Evolutionary conservation across 2,329 filamentous ascomycete species (phyloP), one percentile per base, ranked within the genome.

Genomic region (Mycocentrospora acerina): DNA sequence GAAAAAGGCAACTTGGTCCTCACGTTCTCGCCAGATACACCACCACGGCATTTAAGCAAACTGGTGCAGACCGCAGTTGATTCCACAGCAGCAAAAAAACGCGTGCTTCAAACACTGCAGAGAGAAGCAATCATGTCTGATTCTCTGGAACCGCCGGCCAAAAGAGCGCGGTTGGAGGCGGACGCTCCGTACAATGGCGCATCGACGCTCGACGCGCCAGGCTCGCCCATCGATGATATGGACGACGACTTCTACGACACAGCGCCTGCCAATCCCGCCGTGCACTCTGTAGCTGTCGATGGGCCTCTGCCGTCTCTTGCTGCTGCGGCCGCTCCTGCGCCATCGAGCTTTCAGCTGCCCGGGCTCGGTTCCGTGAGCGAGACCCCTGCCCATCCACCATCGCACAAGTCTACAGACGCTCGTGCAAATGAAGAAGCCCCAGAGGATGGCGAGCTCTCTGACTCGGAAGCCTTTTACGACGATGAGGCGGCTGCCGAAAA

Each of bases 241-340:
- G 64, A 66, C 53, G 63, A 67, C 57, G 64, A 68, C 37, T 65
- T 67, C 41, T 67, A 67, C 58, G 63, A 62, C 37, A 59, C 52
- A 28, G 53, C 58, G 17, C 59, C 62, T 35, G 56, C 57, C 47
- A 58, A 62, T 44, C 45, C 55, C 28, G 44, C 52, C 34, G 45
- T 53, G 35, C 45, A 47, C 32, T 42, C 50, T 42, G 39, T 43
- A 22, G 41, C 44, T 25, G 48, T 46, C 32, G 51, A 51, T 32
- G 51, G 43, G 28, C 35, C 38, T 14, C 39, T 52, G 17, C 39
- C 51, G 29, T 44, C 45, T 37, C 46, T 51, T 35, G 57, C 51
- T 35, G 57, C 51, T 16, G 51, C 48, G 44, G 48, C 54, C 35
- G 50, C 53, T 27, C 38, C 59, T 44, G 55, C 54, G 35, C 48